Conservation (phyloP, 192 early-diverging fungal species). For the Backusella parvicylindrica region DNA sequence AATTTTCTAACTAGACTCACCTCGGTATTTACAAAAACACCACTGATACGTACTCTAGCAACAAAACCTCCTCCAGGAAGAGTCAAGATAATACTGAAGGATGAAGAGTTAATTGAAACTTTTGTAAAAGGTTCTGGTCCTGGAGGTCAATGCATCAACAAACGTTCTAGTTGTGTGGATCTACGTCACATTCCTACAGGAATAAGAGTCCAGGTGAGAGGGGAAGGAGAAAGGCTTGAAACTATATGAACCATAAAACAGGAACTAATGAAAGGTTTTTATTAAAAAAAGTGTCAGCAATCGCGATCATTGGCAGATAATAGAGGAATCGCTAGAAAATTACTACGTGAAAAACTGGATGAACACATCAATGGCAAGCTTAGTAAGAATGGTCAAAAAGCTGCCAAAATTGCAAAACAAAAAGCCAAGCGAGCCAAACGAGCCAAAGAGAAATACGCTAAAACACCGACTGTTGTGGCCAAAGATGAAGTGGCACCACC, state of each 20-base stretch:
- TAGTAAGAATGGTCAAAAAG: conserved; percentile 60
- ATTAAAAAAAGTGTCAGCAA: conserved; percentile 62
- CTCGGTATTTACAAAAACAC: not conserved
- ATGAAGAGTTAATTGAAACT: conserved; percentile 68
- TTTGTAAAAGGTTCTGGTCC: conserved; percentile 77
- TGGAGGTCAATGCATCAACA: conserved; percentile 82
- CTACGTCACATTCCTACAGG: conserved; percentile 70
- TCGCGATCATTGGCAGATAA: conserved; percentile 71
- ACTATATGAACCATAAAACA: not conserved
- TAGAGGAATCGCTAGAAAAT: conserved; percentile 64
- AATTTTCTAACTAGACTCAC: not conserved
- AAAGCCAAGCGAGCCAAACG: conserved; percentile 53
- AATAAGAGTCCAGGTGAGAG: conserved; percentile 50
- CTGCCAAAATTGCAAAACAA: conserved; percentile 55
- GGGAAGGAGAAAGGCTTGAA: not conserved
- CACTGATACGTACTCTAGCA: not conserved
- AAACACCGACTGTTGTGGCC: not conserved
- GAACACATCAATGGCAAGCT: conserved; percentile 57
- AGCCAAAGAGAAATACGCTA: conserved; percentile 58
- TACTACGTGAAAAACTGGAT: conserved; percentile 65
- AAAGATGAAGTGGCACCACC: not conserved
- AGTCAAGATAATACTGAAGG: conserved; percentile 54
- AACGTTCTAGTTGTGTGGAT: conserved; percentile 71
- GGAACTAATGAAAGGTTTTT: not conserved
- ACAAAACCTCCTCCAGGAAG: conserved; percentile 13